Percentiles rank a stretch among this genome's conserved stretches.
These are phyloP conservation scores for Funneliformis caledonium DNA, from an alignment of 371 early-diverging fungal genomes.

Conservation along the genomic window DNA sequence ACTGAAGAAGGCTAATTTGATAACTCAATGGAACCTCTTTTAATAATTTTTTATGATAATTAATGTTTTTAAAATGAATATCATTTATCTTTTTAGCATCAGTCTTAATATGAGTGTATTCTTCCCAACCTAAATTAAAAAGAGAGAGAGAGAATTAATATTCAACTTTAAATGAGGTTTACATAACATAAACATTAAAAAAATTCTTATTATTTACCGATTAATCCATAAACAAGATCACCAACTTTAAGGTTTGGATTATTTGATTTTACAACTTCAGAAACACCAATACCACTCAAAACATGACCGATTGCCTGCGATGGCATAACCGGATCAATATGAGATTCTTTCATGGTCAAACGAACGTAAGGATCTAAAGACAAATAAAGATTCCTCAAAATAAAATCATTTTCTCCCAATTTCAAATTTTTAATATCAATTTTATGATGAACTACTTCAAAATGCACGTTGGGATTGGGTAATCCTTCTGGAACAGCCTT, in stretches of 20 bases:
- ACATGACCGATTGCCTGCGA: background rate
- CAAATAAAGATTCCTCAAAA: slow-evolving; percentile 3
- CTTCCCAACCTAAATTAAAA: slow-evolving; percentile 7
- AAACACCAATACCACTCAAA: background rate
- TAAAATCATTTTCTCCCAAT: background rate
- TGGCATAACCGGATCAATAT: background rate
- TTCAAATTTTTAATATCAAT: background rate
- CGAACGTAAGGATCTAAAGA: slow-evolving; percentile 25
- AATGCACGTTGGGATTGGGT: slow-evolving; percentile 44
- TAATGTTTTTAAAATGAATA: background rate
- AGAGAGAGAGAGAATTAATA: background rate
- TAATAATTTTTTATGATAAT: background rate
- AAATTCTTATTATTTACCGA: background rate
- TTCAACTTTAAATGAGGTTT: background rate
- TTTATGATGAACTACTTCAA: slow-evolving; percentile 47
- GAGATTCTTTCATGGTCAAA: background rate
- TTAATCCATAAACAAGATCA: background rate
- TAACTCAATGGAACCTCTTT: background rate
- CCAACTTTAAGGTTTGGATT: background rate
- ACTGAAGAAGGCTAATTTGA: slow-evolving; percentile 49
- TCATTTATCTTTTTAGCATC: background rate
- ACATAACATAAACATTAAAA: no score
- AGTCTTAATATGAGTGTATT: background rate
- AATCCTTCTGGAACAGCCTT: slow-evolving; percentile 48
- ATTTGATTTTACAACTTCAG: slow-evolving; percentile 11